Percentiles rank a stretch among this genome's conserved stretches.
Evolutionary conservation across 495 filamentous ascomycete species (phyloP).

Genomic region (Trichoderma virens): DNA sequence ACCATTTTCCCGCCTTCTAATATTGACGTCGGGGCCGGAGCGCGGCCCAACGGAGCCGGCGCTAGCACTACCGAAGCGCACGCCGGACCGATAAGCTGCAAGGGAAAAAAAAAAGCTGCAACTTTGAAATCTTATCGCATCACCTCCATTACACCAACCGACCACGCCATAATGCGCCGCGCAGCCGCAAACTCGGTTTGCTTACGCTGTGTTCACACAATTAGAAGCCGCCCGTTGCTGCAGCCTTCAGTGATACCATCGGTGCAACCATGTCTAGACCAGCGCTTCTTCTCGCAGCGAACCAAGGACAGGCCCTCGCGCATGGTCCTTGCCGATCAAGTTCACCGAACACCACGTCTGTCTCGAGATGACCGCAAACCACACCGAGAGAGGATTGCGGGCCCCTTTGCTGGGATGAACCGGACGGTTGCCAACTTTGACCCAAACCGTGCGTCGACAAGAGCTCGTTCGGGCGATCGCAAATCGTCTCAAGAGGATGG

Average conservation of each 20-base stretch:
- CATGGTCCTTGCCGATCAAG: slow-evolving; percentile 71
- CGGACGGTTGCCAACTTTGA: slow-evolving; percentile 55
- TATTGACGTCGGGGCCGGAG: too few relatives aligned
- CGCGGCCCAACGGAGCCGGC: background rate
- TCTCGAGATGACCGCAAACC: slow-evolving; percentile 33
- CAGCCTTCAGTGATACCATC: background rate
- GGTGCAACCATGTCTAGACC: slow-evolving; percentile 26
- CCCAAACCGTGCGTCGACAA: slow-evolving; percentile 19
- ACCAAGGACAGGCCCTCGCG: slow-evolving; percentile 51
- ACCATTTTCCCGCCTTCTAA: too few relatives aligned
- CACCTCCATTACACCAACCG: background rate
- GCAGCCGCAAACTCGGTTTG: slow-evolving; percentile 24
- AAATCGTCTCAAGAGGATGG: slow-evolving; percentile 23
- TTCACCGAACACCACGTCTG: slow-evolving; percentile 42
- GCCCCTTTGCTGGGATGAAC: slow-evolving; percentile 78
- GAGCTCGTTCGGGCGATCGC: slow-evolving; percentile 20
- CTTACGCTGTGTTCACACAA: slow-evolving; percentile 18
- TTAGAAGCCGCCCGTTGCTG: background rate
- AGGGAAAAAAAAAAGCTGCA: background rate
- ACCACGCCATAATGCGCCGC: slow-evolving; percentile 5
- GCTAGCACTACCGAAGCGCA: background rate
- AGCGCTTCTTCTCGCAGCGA: slow-evolving; percentile 27
- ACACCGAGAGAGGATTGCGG: slow-evolving; percentile 32
- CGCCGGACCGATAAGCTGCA: background rate
- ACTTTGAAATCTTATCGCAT: background rate